Evolutionary conservation across 495 filamentous ascomycete genomes (phyloP), one percentile per base, ranked within the genome.

Genomic region (Entonaema liquescens): DNA sequence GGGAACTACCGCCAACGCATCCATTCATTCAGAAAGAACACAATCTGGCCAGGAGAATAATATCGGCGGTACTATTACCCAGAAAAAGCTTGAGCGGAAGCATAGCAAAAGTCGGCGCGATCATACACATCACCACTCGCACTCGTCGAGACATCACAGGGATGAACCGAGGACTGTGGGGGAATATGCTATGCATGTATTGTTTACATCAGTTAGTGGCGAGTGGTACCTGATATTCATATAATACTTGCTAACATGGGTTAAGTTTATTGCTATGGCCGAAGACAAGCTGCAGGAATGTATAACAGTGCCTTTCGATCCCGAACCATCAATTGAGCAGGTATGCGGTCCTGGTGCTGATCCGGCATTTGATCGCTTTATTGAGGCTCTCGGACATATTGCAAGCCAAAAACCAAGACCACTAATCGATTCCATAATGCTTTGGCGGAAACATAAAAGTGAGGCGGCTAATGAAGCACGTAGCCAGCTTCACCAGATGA

Each of bases 401-500:
- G 93, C 93, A 59, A 91, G 93, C 33, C 90, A 92, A 73, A 97
- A 98, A 72, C 96, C 95, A 4, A 97, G 94, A 73, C 91, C 93
- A n/a, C 79, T 99, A 59, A 97, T 99, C 71, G 95, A 98, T 79
- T 93, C 93, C 9, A 91, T 98, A 68, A 98, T 99, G 93, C 88
- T 93, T 21, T 99, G 95, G 95, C 88, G 96, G 42, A 97, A 97
- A 78, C 89, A 87, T 42, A 97, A 97, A 80, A 95, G 94, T 71
- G 95, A 98, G 79, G 89, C 92, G 11, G 92, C 93, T 28, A 88
- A 85, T 59, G 85, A 87, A 58, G 86, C 84, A 17, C 80, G 86
- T 3, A 71, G 52, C 25, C 86, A 91, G 72, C 82, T 92, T 36
- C 89, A 89, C 59, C 89, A 91, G 74, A 86, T 91, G 79, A 79